Evolutionary conservation across 2,329 filamentous ascomycete genomes (phyloP).

Genomic region (Thielaviopsis populi): DNA sequence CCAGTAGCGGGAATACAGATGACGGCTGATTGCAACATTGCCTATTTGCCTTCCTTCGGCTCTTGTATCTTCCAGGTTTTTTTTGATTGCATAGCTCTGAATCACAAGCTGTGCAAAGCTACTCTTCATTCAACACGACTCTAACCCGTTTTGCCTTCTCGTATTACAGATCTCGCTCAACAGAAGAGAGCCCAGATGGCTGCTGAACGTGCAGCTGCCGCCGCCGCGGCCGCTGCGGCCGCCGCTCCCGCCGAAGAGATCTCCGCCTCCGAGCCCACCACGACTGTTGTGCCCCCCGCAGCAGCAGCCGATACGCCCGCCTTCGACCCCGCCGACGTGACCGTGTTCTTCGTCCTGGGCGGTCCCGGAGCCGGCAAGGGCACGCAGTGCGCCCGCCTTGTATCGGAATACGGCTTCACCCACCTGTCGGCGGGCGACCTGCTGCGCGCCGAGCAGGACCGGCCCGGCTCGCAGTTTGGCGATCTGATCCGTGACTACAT

Average conservation of each 20-base stretch:
- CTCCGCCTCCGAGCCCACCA: slow-evolving; percentile 56
- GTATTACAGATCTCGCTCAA: slow-evolving; percentile 9
- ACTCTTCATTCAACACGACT: slow-evolving; percentile 20
- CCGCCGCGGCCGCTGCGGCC: background rate
- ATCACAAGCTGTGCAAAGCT: background rate
- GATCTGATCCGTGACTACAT: slow-evolving; percentile 88
- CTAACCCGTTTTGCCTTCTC: background rate
- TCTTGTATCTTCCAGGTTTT: background rate
- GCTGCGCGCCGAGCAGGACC: slow-evolving; percentile 82
- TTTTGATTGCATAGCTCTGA: background rate
- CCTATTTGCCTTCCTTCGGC: too few relatives aligned
- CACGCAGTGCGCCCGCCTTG: slow-evolving; percentile 83
- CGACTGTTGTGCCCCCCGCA: background rate
- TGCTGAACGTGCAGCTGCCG: slow-evolving; percentile 11
- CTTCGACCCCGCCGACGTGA: slow-evolving; percentile 63
- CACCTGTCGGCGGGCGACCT: slow-evolving; percentile 91
- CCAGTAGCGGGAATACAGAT: background rate
- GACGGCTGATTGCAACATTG: background rate
- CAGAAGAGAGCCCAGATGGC: slow-evolving; percentile 12
- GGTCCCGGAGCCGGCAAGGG: slow-evolving; percentile 93
- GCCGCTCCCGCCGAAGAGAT: slow-evolving; percentile 17
- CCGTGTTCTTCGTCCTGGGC: slow-evolving; percentile 92
- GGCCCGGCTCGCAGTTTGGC: slow-evolving; percentile 74
- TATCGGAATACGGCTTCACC: slow-evolving; percentile 75
- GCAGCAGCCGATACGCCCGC: slow-evolving; percentile 35